Percentiles rank a stretch among this genome's conserved stretches.
These are phyloP conservation scores for Peronospora belbahrii DNA, from an alignment of 352 stramenopile species.

Conservation along the genomic window DNA sequence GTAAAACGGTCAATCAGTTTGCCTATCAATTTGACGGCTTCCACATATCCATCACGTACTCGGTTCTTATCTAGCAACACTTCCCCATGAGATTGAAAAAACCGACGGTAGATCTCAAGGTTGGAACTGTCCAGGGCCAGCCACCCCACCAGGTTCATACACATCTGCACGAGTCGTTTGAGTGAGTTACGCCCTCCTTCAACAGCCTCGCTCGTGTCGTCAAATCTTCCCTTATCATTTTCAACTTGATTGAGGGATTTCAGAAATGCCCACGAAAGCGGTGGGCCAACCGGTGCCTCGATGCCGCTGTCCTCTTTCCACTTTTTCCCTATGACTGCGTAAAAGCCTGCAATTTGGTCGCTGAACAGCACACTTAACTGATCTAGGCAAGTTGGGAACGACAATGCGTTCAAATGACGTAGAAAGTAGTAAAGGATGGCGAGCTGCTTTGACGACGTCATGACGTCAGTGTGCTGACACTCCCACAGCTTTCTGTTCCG, in stretches of 20 bases:
- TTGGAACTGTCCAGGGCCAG: conserved; percentile 28
- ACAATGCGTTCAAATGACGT: conserved; percentile 19
- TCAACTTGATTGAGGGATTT: conserved; percentile 1
- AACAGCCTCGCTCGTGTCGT: not conserved
- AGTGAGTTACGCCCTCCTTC: conserved; percentile 5
- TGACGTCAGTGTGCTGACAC: conserved; percentile 23
- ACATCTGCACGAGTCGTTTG: conserved; percentile 16
- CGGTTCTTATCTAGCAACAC: conserved; percentile 29
- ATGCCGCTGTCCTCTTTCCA: not conserved
- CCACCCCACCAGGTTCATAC: conserved; percentile 22
- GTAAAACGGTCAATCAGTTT: conserved; percentile 23
- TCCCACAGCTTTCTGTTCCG: conserved; percentile 40
- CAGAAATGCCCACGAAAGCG: conserved; percentile 27
- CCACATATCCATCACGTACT: conserved; percentile 27
- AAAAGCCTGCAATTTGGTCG: conserved; percentile 7
- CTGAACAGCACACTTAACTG: conserved; percentile 25
- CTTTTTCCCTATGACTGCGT: not conserved
- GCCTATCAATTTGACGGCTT: conserved; percentile 21
- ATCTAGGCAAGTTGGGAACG: conserved; percentile 21
- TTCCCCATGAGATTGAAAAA: conserved; percentile 15
- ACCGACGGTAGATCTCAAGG: conserved; percentile 18
- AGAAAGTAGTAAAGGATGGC: conserved; percentile 43
- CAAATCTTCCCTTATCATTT: not conserved
- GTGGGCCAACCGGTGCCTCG: not conserved
- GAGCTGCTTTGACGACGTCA: conserved; percentile 46